Base-by-base conservation (phyloP, 495 filamentous ascomycete genomes). In the Daldinia loculata region DNA sequence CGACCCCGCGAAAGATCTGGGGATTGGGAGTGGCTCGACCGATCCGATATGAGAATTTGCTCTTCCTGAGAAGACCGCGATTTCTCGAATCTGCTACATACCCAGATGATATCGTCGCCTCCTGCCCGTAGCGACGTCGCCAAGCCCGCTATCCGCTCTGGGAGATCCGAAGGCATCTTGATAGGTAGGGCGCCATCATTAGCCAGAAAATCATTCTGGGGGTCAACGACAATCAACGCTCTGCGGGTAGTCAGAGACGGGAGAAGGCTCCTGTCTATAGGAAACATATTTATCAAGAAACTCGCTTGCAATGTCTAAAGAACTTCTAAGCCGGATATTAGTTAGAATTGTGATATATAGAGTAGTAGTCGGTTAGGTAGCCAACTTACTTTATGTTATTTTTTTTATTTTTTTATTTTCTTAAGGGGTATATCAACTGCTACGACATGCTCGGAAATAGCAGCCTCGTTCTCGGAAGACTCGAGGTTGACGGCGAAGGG, bases 141-240 rank as follows among this genome's bases (percentile, higher is more conserved):
- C 6, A 99, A 82, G 1, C 84, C 78, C 9, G 89, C 84, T 32
- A 94, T 86, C 2, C 84, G 86, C 26, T 91, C 86, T 22, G 95
- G 76, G 57, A 93, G 92, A 14, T 89, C 88, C 8, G 86, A 80
- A 19, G 88, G 87, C 48, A 88, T 86, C 48, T 82, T 82, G 45
- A 93, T 86, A 38, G 89, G 85, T 36, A 97, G 82, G 43, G 89
- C 88, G 34, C 91, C 93, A 39, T 88, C 85, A 1, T 87, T 79
- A 29, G 88, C 86, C 50, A 97, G 78, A 74, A 98, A 97, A 78
- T 98, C 95, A 76, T 97, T 97, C 69, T 98, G 95, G 24, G 97
- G 86, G 75, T 97, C 94, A 58, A 98, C 82, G 14, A 97, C 77
- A 26, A 99, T 81, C 41, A 99, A 80, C 0, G 93, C 95, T 81